A percentile compares a stretch with the other conserved stretches of the same genome.
phyloP scores from a whole-genome alignment of 2,329 filamentous ascomycete species.

The Fusarium cicatricum region DNA sequence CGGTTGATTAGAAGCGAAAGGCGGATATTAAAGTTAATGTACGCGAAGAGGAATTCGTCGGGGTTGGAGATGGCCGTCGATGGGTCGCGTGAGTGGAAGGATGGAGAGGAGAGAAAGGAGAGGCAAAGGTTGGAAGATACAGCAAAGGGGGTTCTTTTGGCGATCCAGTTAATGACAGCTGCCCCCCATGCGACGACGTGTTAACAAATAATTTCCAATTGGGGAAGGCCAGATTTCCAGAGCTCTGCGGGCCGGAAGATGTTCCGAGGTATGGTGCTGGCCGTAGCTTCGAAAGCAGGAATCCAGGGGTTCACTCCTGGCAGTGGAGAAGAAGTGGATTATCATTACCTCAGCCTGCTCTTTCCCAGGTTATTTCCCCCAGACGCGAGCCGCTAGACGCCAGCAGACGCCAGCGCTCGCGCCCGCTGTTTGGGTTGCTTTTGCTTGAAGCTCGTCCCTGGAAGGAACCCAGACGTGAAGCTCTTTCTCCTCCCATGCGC shows the following conservation, averaged over 20 bases:
- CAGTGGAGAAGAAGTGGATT: slow-evolving; percentile 14
- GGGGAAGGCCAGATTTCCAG: slow-evolving; percentile 25
- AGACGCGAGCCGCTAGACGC: slow-evolving; percentile 32
- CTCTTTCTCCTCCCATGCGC: slow-evolving; percentile 14
- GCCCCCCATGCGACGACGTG: slow-evolving; percentile 31
- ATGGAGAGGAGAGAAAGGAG: slow-evolving; percentile 29
- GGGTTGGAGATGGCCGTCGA: slow-evolving; percentile 21
- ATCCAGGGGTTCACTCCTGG: background rate
- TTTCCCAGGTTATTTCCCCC: slow-evolving; percentile 35
- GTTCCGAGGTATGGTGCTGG: slow-evolving; percentile 1
- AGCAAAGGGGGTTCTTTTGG: slow-evolving; percentile 34
- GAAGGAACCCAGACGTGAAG: slow-evolving; percentile 26
- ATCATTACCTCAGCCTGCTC: slow-evolving; percentile 6
- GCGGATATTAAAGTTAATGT: slow-evolving; percentile 22
- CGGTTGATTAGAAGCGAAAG: slow-evolving; percentile 3
- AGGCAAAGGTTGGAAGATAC: slow-evolving; percentile 20
- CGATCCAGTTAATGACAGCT: slow-evolving; percentile 33
- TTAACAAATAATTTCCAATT: slow-evolving; percentile 36
- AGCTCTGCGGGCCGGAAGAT: slow-evolving; percentile 18
- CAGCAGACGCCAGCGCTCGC: slow-evolving; percentile 29
- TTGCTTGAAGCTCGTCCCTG: slow-evolving; percentile 38
- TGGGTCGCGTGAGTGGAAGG: slow-evolving; percentile 15
- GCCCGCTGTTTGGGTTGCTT: slow-evolving; percentile 17
- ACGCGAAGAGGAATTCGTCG: slow-evolving; percentile 11
- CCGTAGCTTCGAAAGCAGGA: background rate